Conservation (phyloP, 2,329 filamentous ascomycete species). For the Hawksworthiomyces lignivorus region DNA sequence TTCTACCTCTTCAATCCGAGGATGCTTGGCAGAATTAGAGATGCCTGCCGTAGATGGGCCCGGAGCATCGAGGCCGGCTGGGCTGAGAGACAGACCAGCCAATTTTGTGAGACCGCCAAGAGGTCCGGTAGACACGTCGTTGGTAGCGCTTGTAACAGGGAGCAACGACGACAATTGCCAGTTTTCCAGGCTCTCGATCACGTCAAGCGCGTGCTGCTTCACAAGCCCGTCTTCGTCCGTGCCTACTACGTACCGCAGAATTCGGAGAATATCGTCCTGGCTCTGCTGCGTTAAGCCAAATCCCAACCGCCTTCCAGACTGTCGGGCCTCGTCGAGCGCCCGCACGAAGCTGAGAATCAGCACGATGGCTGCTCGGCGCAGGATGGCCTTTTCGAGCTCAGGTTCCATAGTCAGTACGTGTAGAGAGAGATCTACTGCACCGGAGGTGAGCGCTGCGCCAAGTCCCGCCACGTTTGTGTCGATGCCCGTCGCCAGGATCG, state of each 20-base stretch:
- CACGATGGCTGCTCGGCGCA: constrained; percentile 59
- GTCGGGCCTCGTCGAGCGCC: constrained; percentile 47
- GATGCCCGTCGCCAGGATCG: constrained; percentile 52
- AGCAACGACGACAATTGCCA: constrained; percentile 40
- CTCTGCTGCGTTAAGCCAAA: constrained; percentile 49
- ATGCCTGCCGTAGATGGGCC: background rate
- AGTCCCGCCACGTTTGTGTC: constrained; percentile 54
- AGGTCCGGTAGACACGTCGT: background rate
- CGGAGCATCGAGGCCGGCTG: background rate
- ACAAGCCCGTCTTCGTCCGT: constrained; percentile 64
- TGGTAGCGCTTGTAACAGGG: constrained; percentile 8
- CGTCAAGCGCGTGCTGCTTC: constrained; percentile 56
- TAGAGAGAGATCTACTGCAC: constrained; percentile 55
- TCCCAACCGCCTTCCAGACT: constrained; percentile 36
- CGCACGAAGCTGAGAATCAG: constrained; percentile 54
- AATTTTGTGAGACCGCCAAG: constrained; percentile 22
- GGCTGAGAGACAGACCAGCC: constrained; percentile 30
- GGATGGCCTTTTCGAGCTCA: constrained; percentile 51
- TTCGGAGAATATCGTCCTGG: constrained; percentile 52
- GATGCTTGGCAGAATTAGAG: background rate
- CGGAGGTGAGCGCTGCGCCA: constrained; percentile 43
- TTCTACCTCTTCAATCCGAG: constrained; percentile 16
- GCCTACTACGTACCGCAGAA: constrained; percentile 54
- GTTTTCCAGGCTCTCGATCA: constrained; percentile 58
- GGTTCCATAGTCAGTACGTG: constrained; percentile 56